Base-by-base conservation (phyloP, 257 asterid species). In the Cruciata laevipes region DNA sequence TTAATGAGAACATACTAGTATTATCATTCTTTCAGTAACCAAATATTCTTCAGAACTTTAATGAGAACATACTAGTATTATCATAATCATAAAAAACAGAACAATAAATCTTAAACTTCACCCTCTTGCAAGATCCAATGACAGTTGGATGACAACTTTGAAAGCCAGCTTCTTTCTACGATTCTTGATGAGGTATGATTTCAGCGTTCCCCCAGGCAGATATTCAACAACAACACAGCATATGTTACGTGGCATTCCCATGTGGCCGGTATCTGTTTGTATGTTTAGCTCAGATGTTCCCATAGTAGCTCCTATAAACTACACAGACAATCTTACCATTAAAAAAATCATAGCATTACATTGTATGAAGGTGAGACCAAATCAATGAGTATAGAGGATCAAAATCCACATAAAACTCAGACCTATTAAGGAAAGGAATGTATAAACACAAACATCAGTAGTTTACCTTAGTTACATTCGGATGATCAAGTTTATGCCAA, bases 401-500 rank as follows among this genome's bases (percentile, higher is more conserved):
- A 58, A 58, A 27, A 53, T 64, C 25, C 2, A 11, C 3, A 11
- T 9, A 4, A 10, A 30, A 40, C 35, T 18, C 42, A 30, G 16
- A 30, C 37, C 17, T 37, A 13, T 25, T 25, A 27, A 56, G 21
- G 17, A 23, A 42, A 17, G 33, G 47, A 30, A 31, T 32, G 35
- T 20, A 52, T 51, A 62, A 18, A 23, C 31, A 61, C 33, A 33
- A 13, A 11, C 71, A 69, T 27, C 17, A 16, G 53, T 57, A 21
- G 9, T 27, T 74, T 74, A 91, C 98, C 87, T 91, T 91, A 18
- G 98, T 86, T 38, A 91, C 98, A 68, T 91, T 91, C 69, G 91
- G 94, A 74, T 91, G 98, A 72, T 88, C 88, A 52, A 91, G 98
- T 79, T 82, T 88, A 78, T 88, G 91, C 98, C 98, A 91, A 6